Conservation (phyloP, 257 asterid genomes). For the Verbascum thapsus region DNA sequence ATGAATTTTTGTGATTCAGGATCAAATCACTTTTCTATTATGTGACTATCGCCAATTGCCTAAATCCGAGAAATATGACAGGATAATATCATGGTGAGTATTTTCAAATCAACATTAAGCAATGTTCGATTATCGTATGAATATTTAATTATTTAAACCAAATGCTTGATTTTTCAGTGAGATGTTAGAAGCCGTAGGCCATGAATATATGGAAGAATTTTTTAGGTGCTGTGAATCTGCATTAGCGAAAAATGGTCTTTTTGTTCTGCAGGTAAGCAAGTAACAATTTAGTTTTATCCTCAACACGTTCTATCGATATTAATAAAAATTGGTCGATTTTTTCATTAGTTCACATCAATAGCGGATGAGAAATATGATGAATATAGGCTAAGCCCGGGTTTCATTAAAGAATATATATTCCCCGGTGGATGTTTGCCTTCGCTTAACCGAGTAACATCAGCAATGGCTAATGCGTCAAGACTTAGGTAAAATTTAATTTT, state of each 20-base stretch:
- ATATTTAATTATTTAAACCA: no score
- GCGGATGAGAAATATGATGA: constrained; percentile 64
- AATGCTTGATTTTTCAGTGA: constrained; percentile 42
- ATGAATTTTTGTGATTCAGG: constrained; percentile 44
- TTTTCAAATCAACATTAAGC: background rate
- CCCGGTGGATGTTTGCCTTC: constrained; percentile 70
- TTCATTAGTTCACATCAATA: constrained; percentile 45
- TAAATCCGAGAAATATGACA: no score
- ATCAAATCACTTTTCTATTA: constrained; percentile 50
- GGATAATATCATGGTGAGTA: constrained; percentile 59
- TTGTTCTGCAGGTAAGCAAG: constrained; percentile 62
- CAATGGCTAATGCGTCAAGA: constrained; percentile 60
- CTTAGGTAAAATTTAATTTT: constrained; percentile 64
- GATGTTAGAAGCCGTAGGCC: constrained; percentile 73
- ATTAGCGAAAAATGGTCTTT: constrained; percentile 60
- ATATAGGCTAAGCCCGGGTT: constrained; percentile 49
- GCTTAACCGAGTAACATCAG: constrained; percentile 51
- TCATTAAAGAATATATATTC: constrained; percentile 60
- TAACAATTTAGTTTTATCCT: no score
- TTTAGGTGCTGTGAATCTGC: no score
- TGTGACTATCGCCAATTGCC: constrained; percentile 76
- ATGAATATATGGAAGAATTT: no score
- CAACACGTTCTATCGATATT: no score
- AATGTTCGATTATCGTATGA: no score
- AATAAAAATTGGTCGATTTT: no score